Base-by-base conservation (phyloP, 2,329 filamentous ascomycete species). In the Cladophialophora psammophila region DNA sequence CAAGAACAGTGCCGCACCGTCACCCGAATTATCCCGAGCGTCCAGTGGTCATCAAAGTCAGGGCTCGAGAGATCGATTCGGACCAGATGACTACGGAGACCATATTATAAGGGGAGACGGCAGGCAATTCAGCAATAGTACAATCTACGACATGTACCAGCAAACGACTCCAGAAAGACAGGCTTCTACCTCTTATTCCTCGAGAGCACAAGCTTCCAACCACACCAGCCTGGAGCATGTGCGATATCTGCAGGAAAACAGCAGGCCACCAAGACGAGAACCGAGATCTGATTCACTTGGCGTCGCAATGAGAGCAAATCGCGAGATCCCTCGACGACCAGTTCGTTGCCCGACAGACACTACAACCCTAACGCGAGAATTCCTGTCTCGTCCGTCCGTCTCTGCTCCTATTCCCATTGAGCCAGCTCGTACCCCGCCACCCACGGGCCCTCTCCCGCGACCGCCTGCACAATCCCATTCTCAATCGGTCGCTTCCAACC, bases 111-210 rank as follows among this genome's bases (percentile, higher is more conserved):
- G 59, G 42, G 53, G 36, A 15, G 65, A 60, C 18, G 57, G 34
- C 15, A 50, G 61, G 20, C 62, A 65, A 40, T 65, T 64, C 38
- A 68, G 60, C 55, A 65, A 67, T 34, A 36, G 63, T 52, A 70
- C 64, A 1, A 63, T 70, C n/a, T 69, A 67, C 56, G 66, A 68
- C 59, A 63, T 71, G 66, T 67, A 69, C 48, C 60, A 60, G n/a
- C 61, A 62, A 26, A 57, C 50, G 3, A 57, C 62, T 5, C 48
- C 62, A 15, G 65, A 67, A 36, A 52, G 20, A 18, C 54, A 66
- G 32, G 26, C 60, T 60, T 60, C 65, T 9, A 64, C 57, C 13
- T 70, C 71, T 35, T 69, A 60, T 66, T 60, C 66, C 18, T 35
- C 45, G 26, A 54, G 66, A 63, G 60, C 58, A 8, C 57, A 60